Evolutionary conservation across 116 monocot species (phyloP).

Genomic region (Dioscorea cayenensis): DNA sequence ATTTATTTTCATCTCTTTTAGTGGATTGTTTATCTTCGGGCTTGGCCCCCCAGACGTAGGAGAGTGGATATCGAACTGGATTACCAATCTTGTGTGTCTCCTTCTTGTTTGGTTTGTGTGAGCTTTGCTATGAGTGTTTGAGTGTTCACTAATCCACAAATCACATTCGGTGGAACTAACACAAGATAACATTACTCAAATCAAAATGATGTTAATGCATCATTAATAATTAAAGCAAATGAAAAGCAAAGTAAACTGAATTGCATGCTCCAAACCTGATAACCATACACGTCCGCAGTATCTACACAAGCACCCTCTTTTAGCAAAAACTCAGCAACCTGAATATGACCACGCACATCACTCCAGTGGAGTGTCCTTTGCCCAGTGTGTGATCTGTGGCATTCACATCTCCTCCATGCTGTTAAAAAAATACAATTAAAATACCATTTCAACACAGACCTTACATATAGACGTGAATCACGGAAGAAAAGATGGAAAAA

Average conservation of each 20-base stretch:
- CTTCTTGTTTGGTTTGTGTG: no score
- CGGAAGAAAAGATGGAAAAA: no score
- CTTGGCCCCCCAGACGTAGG: no score
- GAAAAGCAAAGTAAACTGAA: not conserved
- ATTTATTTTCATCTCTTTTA: no score
- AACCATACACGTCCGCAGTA: conserved; percentile 79
- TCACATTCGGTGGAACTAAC: no score
- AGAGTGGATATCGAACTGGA: no score
- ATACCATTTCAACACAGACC: not conserved
- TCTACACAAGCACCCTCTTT: conserved; percentile 80
- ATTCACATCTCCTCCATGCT: conserved; percentile 94
- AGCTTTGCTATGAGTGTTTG: no score
- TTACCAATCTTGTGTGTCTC: no score
- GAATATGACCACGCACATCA: conserved; percentile 84
- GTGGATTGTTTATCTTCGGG: no score
- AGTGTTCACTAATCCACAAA: no score
- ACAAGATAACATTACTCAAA: no score
- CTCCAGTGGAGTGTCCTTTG: conserved; percentile 99
- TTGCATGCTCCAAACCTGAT: conserved; percentile 56
- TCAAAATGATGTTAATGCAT: no score
- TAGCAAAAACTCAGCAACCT: conserved; percentile 85
- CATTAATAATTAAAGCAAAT: not conserved
- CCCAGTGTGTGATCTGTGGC: conserved; percentile 72
- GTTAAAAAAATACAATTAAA: conserved; percentile 12
- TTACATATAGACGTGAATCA: not conserved